Base-by-base conservation (phyloP, 345 rosid species). In the Acer yangbiense region DNA sequence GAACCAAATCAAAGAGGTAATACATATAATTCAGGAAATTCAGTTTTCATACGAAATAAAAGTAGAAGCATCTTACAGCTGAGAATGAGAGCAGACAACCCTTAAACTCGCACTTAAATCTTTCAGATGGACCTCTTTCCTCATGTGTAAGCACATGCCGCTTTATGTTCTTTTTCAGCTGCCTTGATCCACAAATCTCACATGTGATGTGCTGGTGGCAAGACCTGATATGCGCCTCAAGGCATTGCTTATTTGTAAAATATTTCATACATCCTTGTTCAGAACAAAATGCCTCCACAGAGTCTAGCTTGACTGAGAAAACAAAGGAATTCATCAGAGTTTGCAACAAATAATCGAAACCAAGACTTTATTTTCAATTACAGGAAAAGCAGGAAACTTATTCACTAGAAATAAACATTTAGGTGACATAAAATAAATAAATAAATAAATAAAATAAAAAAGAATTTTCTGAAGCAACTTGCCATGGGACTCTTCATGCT, bases 401-500 rank as follows among this genome's bases (percentile, higher is more conserved):
- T 52, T 52, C 35, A 50, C 11, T 50, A 50, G 6, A 12, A 13
- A 18, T 0, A 52, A 9, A 68, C 12, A 61, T 8, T 50, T 20
- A 8, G 52, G 2, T 7, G 21, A 14, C 54, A 43, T 0, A 57
- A 18, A 35, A 9, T 43, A 23, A 23, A 23, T 23, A 23, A 23
- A 23, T 23, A 23, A 23, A 23, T 23, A 23, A 23, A 23, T 23
- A 23, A 23, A 23, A 23, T 2, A 46, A 1, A 23, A 23, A 23
- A 23, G 11, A 46, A 1, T 27, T 21, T 70, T 20, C 14, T 39
- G 50, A 83, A 71, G 64, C 54, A 35, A 65, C 81, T 82, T 78
- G 81, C 99, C 94, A 88, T 92, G 99, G 70, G 95, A 88, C 32
- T 88, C 92, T 68, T 86, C 83, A n/a, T 96, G 99, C 79, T 82